Conservation (phyloP, 2,329 filamentous ascomycete species). For the Colletotrichum ledebouriae region DNA sequence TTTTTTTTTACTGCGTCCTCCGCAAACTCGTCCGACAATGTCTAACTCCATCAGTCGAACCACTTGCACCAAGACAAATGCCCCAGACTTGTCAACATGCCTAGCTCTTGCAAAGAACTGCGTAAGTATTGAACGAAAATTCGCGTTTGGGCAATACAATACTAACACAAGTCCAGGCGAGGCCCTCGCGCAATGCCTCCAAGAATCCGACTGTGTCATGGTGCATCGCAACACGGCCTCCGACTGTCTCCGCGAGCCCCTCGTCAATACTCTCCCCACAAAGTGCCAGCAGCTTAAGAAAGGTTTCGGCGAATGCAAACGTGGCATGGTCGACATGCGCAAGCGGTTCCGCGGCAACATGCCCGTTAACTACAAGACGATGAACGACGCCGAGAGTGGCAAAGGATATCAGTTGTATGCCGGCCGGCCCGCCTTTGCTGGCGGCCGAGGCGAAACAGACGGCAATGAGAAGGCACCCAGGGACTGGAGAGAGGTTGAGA, state of each 20-base stretch:
- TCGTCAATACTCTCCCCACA: conserved; percentile 84
- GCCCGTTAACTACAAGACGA: conserved; percentile 76
- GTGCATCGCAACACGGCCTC: conserved; percentile 86
- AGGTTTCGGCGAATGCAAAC: conserved; percentile 94
- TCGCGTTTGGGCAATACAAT: neutral
- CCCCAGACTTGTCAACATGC: conserved; percentile 71
- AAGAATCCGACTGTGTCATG: conserved; percentile 97
- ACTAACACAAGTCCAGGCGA: conserved; percentile 70
- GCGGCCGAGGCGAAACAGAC: conserved; percentile 73
- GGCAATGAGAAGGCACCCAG: conserved; percentile 73
- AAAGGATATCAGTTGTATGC: conserved; percentile 82
- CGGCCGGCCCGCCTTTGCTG: conserved; percentile 77
- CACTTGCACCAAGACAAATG: conserved; percentile 36
- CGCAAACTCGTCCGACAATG: conserved; percentile 43
- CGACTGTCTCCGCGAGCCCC: conserved; percentile 88
- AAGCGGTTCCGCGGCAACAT: conserved; percentile 97
- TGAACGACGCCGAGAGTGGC: conserved; percentile 72
- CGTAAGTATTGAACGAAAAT: conserved; percentile 68
- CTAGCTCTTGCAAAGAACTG: conserved; percentile 96
- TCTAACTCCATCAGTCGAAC: conserved; percentile 31
- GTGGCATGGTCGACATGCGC: conserved; percentile 97
- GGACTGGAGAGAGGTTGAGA: conserved; percentile 76
- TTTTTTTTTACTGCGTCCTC: conserved; percentile 29
- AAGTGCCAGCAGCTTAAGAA: conserved; percentile 94
- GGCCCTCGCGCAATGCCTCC: conserved; percentile 93